A percentile compares a stretch with the other conserved stretches of the same genome.
Evolutionary conservation across 495 filamentous ascomycete species (phyloP).

Genomic region (Chlorociboria aeruginascens): DNA sequence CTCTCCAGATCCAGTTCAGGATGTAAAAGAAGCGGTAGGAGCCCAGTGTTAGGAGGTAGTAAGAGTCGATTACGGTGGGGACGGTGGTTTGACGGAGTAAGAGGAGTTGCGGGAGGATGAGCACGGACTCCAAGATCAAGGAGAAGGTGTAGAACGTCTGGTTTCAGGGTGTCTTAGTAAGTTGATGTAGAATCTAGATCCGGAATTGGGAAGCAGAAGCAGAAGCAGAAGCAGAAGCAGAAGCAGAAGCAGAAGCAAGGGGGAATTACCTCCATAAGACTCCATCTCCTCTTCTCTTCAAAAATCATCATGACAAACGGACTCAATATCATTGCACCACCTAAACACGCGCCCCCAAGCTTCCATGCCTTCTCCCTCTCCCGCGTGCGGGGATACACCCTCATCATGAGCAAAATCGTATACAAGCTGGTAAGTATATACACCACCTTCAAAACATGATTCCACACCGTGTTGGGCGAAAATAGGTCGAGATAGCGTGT

Average conservation of each 20-base stretch:
- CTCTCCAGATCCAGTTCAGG: conserved; percentile 77
- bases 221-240: too few species aligned
- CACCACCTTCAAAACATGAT: conserved; percentile 72
- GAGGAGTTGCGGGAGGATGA: conserved; percentile 81
- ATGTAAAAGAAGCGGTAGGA: conserved; percentile 87
- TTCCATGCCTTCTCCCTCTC: conserved; percentile 91
- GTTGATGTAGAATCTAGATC: background rate
- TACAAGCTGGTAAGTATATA: conserved; percentile 81
- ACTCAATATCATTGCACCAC: conserved; percentile 44
- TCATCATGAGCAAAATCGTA: conserved; percentile 77
- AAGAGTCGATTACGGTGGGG: conserved; percentile 91
- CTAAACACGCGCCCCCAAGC: conserved; percentile 52
- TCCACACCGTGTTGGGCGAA: conserved; percentile 34
- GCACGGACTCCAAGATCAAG: conserved; percentile 80
- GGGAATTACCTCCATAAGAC: conserved; percentile 30
- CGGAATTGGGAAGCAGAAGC: background rate
- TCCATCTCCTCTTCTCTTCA: conserved; percentile 24
- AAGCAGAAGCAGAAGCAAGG: background rate
- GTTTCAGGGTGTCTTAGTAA: background rate
- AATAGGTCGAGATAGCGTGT: conserved; percentile 84
- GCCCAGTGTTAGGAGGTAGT: conserved; percentile 80
- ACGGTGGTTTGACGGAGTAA: conserved; percentile 88
- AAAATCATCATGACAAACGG: conserved; percentile 58
- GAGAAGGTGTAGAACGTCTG: conserved; percentile 78
- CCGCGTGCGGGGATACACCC: conserved; percentile 72